Evolutionary conservation across 257 asterid genomes (phyloP), one percentile per base, ranked within the genome.

Genomic region (Primulina eburnea): DNA sequence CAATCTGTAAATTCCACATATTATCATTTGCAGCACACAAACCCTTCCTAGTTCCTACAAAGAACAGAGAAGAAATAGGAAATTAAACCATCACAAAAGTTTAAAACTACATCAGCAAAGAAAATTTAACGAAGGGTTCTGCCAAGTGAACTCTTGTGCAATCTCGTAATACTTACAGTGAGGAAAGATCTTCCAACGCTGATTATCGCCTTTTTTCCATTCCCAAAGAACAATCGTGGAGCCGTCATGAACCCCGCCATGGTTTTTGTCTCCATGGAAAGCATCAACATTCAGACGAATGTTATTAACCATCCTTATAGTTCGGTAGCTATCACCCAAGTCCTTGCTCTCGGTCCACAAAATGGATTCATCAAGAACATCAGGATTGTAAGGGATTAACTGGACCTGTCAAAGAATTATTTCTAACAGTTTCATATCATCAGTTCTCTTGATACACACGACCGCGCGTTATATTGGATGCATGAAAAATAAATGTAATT

Each of bases 291-390:
- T 92, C 58, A 92, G 88, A 21, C 83, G 78, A 70, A 87, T 89
- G 82, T 92, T 88, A 64, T 83, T 88, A 8, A 89, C 94, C 98
- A 90, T 90, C 80, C 97, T 84, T 57, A 92, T 79, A 4, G 97
- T 37, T 71, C 86, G 80, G 73, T 79, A 90, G 34, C 85, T 79
- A 73, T 92, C 98, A 7, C 97, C 92, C 77, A 85, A 70, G 38
- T 88, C 94, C 62, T 73, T 89, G 95, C 98, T 92, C 84, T 87
- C 89, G 1, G 94, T 85, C 98, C 98, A 92, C 80, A 92, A 67
- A 65, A 92, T 12, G 40, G 97, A 90, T 65, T 89, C 97, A 73
- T 92, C 97, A 58, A 92, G 86, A 60, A 35, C 62, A 24, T 80
- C 77, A n/a, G 95, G 86, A 37, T 87, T 79, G 84, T 90, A 83